phyloP scores from a whole-genome alignment of 305 asterid genomes.

The Fraxinus paxiana region DNA sequence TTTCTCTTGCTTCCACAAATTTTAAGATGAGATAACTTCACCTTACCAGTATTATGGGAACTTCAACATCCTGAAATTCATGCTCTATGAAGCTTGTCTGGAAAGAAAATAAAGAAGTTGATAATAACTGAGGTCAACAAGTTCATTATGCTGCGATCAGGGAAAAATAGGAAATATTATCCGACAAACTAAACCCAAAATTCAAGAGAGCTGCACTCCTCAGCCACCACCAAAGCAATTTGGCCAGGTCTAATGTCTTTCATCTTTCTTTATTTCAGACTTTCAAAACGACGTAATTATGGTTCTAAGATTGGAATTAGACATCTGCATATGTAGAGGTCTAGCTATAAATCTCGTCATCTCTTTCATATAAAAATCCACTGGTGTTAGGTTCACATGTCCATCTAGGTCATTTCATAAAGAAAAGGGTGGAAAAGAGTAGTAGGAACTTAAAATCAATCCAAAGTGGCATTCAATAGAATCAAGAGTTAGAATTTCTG shows the following conservation, averaged over 20 bases:
- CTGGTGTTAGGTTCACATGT: not conserved
- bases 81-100: slow-evolving; percentile 74
- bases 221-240: not conserved
- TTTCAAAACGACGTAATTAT: not conserved
- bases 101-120: slow-evolving; percentile 21
- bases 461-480: not conserved
- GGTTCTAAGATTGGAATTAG: slow-evolving; percentile 2
- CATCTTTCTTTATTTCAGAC: not conserved
- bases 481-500: not conserved
- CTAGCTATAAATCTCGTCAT: not conserved
- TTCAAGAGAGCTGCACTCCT: not conserved
- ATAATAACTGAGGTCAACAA: not conserved
- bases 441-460: not conserved
- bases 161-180: not conserved
- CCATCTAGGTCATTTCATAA: not conserved
- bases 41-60: slow-evolving; percentile 71
- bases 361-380: not conserved
- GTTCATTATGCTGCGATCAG: slow-evolving; percentile 3
- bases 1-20: slow-evolving; percentile 1
- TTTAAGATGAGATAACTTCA: slow-evolving; percentile 4
- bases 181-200: not conserved
- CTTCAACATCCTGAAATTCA: slow-evolving; percentile 50
- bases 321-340: not conserved
- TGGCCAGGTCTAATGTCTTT: slow-evolving; percentile 1
- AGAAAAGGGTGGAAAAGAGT: not conserved